Base-by-base conservation (phyloP, 345 rosid species). In the Boechera retrofracta region DNA sequence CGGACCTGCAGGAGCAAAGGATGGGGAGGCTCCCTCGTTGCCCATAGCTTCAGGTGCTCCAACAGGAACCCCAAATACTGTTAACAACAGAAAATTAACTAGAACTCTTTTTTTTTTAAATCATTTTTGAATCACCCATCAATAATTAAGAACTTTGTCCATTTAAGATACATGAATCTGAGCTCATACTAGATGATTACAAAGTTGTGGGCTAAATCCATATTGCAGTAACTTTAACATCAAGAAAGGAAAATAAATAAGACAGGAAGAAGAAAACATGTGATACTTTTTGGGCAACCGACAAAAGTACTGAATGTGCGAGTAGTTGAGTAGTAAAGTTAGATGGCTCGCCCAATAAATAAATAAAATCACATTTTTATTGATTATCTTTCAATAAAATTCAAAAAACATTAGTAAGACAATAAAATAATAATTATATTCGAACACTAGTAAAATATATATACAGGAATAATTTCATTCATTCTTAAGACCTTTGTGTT, bases 61-160 rank as follows among this genome's bases (percentile, higher is more conserved):
- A 36, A 78, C 63, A 7, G 81, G 73, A 32, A 72, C 24, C 39
- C 81, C 77, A 48, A 78, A 65, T 62, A 78, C 81, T 78, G 47
- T 66, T 28, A 36, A 32, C 21, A 56, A 7, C 5, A 10, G 6
- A 61, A 41, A 29, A 10, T 35, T 12, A n/a, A 35, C 39, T 57
- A 57, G n/a, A 41, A 31, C 21, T 35, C 32, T 21, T 21, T 21
- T 21, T 21, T 21, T 21, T 21, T 21, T 21, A 21, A 18, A 16
- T 55, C 5, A 7, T 53, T 8, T n/a, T 49, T 29, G 11, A 16
- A 13, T 28, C 41, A 26, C 10, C 11, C 11, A n/a, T 6, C 13
- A 38, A 7, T 45, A 15, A n/a, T n/a, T 41, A 41, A 15, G 0
- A 54, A 38, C 2, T 26, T 28, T 18, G 7, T 29, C 26, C 10